Evolutionary conservation across 2,329 filamentous ascomycete species (phyloP).

Genomic region (Colletotrichum cordylinicola): DNA sequence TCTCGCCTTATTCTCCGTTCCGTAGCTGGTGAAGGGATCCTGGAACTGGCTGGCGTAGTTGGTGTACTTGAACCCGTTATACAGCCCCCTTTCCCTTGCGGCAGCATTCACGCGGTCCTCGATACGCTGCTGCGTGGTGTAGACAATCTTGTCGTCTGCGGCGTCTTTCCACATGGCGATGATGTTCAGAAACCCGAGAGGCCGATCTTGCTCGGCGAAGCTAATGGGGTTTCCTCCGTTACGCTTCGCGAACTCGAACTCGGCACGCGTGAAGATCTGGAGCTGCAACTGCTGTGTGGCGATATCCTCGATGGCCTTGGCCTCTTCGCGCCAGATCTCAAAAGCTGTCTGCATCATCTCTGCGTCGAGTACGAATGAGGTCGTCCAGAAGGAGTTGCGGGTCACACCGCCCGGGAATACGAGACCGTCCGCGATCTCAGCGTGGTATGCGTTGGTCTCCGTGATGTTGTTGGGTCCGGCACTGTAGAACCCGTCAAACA

Average conservation of each 20-base stretch:
- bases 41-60: constrained; percentile 48
- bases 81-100: constrained; percentile 34
- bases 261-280: constrained; percentile 45
- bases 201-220: constrained; percentile 25
- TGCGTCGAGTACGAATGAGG: background rate
- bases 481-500: constrained; percentile 27
- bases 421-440: constrained; percentile 14
- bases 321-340: constrained; percentile 16
- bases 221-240: constrained; percentile 37
- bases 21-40: constrained; percentile 45
- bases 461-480: background rate
- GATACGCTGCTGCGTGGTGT: constrained; percentile 29
- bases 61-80: constrained; percentile 46
- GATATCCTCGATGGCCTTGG: constrained; percentile 19
- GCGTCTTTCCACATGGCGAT: constrained; percentile 30
- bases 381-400: constrained; percentile 27
- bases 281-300: constrained; percentile 30
- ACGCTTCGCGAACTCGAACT: constrained; percentile 33
- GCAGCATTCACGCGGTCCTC: constrained; percentile 30
- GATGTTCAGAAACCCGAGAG: constrained; percentile 25
- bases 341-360: background rate
- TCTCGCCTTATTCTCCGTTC: constrained; percentile 38
- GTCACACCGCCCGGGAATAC: background rate
- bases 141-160: constrained; percentile 37
- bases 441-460: constrained; percentile 21